Base-by-base conservation (phyloP, 768 basidiomycete species). In the Heimioporus sp. region DNA sequence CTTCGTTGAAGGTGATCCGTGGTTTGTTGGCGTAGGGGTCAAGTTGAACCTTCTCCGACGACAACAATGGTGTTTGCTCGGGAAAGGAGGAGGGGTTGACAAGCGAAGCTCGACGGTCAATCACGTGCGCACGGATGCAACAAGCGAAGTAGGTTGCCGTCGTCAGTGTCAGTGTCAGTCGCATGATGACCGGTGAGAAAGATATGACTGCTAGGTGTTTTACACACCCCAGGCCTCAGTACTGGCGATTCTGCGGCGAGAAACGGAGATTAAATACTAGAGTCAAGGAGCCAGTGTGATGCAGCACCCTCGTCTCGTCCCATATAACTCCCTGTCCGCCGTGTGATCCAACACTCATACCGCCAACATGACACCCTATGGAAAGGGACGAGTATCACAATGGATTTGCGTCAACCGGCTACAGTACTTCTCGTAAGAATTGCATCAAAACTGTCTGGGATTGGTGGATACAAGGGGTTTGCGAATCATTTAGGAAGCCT, bases 1-100 rank as follows among this genome's bases (percentile, higher is more conserved):
- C 78, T 0, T 64, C 30, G 9, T 73, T 71, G 66, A 89, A 90
- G 2, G 73, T 76, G 15, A 89, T 54, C 12, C 79, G 78, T 13
- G 77, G 76, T 53, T 80, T 77, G 48, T 63, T 50, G 0, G 76
- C 69, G 57, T 79, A 80, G 0, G 76, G 78, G 40, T 79, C 56
- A 11, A 74, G 63, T 19, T 49, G 20, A 20, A 15, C 10, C 16
- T 17, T 21, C 4, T 16, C 10, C 11, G 4, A 36, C 3, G 28
- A 40, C 6, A 12, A 0, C 12, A 16, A 12, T 2, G 42, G 32
- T 39, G 13, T 30, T 53, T 43, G 56, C 38, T 54, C 40, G 12
- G 11, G 32, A 44, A 39, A 19, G 10, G 35, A 35, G 13, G 13
- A 16, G 12, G 11, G 34, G 16, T 39, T 28, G 16, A 5, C 10